Percentiles rank a stretch among this genome's conserved stretches.
Conservation (phyloP, 495 filamentous ascomycete genomes). For the Aspergillus baeticus region DNA sequence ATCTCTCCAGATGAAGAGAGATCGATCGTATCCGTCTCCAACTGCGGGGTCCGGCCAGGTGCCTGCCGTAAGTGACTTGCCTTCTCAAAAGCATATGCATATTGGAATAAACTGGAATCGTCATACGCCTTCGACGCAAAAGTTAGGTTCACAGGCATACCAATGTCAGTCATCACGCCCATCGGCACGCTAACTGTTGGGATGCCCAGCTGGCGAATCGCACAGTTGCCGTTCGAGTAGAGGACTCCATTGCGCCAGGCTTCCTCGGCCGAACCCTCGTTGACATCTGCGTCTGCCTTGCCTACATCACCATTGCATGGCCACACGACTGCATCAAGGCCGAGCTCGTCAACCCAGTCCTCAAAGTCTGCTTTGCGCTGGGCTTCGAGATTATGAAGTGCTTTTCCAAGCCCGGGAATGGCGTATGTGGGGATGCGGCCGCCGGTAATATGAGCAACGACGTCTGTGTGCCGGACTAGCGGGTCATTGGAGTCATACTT, state of each 20-base stretch:
- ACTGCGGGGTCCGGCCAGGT: neutral
- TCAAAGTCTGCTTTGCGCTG: conserved; percentile 11
- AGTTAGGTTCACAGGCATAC: conserved; percentile 19
- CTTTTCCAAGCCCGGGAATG: conserved; percentile 1
- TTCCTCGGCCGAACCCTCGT: neutral
- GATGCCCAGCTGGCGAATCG: conserved; percentile 14
- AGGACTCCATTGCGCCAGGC: conserved; percentile 14
- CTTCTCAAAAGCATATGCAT: conserved; percentile 34
- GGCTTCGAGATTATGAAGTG: conserved; percentile 9
- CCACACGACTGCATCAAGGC: conserved; percentile 9
- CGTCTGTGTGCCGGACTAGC: neutral
- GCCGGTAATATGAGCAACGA: too few species aligned
- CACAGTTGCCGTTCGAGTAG: conserved; percentile 17
- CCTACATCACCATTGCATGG: conserved; percentile 17
- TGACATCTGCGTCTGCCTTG: conserved; percentile 10
- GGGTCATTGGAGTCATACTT: neutral
- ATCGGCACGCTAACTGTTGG: conserved; percentile 15
- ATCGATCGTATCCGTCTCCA: neutral
- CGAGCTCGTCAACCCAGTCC: conserved; percentile 15
- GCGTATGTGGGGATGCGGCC: neutral
- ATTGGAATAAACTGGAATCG: conserved; percentile 14
- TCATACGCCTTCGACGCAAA: conserved; percentile 14
- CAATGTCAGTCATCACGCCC: conserved; percentile 8
- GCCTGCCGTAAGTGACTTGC: neutral
- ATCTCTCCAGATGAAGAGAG: too few species aligned